Base-by-base conservation (phyloP, 208 protist species). In the Phytomonas francai region DNA sequence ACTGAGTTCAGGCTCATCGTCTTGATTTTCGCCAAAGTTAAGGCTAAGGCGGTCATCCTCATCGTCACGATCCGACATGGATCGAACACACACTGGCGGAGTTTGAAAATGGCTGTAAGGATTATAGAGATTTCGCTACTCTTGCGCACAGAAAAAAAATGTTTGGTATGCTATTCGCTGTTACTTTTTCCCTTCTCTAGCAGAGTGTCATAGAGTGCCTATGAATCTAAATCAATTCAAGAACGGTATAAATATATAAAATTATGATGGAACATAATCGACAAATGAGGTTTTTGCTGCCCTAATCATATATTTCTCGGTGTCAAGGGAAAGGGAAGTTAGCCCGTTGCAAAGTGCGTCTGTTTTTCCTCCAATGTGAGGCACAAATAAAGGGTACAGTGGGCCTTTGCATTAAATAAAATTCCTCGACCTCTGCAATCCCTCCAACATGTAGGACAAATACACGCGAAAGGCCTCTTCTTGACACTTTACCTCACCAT, bases 1-100 rank as follows among this genome's bases (percentile, higher is more conserved):
- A 56, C 67, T 68, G 63, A 62, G 67, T 49, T 68, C 78, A 56
- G 63, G 65, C 25, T 76, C 68, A 42, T 82, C 82, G 16, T 80
- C 74, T 33, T 76, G 71, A 69, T 81, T 75, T 42, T 77, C 78
- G 29, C 83, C 80, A 5, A 85, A 75, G 58, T 82, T 83, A 54
- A 83, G 69, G 60, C 83, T 88, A 31, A 88, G 72, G 60, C 75
- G 79, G 32, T 85, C 83, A 57, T 86, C 81, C 27, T 85, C 79
- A 54, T 84, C 78, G 61, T 82, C 77, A 59, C 62, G 73, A 42
- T 84, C 80, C 6, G 78, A 86, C 80, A 89, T 83, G 22, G 9
- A 39, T 61, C 45, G 25, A 25, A 1, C 45, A 12, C 45, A 54
- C 45, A 54, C 45, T 54, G 19, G 0, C 19, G 25, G 19, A 25